Evolutionary conservation across 2,329 filamentous ascomycete genomes (phyloP), one percentile per base, ranked within the genome.

Genomic region (Chaetomiaceae sp.): DNA sequence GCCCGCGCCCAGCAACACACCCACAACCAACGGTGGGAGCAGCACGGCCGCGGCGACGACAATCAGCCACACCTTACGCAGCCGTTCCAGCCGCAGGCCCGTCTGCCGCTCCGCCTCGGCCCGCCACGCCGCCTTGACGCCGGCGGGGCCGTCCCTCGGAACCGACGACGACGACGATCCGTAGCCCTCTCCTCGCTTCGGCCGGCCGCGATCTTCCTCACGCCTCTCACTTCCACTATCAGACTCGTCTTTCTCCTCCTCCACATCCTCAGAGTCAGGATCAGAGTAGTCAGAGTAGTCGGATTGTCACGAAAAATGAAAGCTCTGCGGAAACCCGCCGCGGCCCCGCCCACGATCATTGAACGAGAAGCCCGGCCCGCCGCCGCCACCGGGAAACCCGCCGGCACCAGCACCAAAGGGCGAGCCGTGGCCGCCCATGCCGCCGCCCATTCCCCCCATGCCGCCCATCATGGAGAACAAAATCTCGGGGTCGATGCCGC

Each of bases 391-490:
- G 8, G 62, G 65, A 60, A 71, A 45, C 20, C 45, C 71, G 17
- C 64, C 71, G 58, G 58, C 60, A 12, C 54, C 59, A n/a, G n/a
- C n/a, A 17, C 56, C 57, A 63, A 78, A 79, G 49, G 73, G 71
- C 19, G 73, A 75, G 45, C 75, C n/a, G n/a, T n/a, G n/a, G n/a
- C n/a, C n/a, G n/a, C n/a, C n/a, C n/a, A n/a, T n/a, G n/a, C n/a
- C 75, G 39, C 77, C 77, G 35, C 73, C 73, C n/a, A 52, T 33
- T 6, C 52, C 50, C 19, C 72, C 78, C 6, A 19, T 18, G 18
- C 18, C 74, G 48, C 84, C 84, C 82, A 89, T 88, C 84, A 89
- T 88, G 68, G 84, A 86, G 70, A 88, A 88, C 22, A 90, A 70
- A 55, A 89, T 83, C 65, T 86, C 84, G 15, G 84, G 83, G 61